Evolutionary conservation across 257 asterid species (phyloP).

Genomic region (Vinca minor): DNA sequence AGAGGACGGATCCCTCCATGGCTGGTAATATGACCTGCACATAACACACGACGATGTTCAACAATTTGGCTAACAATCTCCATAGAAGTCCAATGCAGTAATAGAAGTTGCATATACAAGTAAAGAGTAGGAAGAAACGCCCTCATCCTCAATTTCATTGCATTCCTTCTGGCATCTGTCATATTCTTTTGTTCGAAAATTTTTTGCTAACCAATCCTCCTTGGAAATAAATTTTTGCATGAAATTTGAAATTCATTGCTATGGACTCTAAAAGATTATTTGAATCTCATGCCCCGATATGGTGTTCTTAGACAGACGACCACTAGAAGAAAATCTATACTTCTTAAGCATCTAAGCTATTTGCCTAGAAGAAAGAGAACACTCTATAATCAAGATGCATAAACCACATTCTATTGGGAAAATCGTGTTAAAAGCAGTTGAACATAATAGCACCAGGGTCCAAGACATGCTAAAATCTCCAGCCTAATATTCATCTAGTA

Average conservation of each 20-base stretch:
- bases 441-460: background rate
- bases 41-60: slow-evolving; percentile 4
- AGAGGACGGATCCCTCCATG: slow-evolving; percentile 55
- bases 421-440: no score
- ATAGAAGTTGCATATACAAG: background rate
- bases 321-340: background rate
- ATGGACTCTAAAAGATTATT: background rate
- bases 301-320: no score
- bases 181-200: background rate
- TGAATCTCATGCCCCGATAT: background rate
- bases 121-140: background rate
- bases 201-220: background rate
- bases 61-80: background rate
- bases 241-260: background rate
- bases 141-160: background rate
- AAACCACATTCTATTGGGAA: no score
- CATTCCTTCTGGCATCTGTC: background rate
- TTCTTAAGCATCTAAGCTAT: background rate
- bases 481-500: background rate
- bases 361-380: background rate
- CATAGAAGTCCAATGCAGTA: slow-evolving; percentile 4
- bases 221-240: background rate
- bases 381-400: no score
- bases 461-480: background rate
- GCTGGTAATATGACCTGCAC: slow-evolving; percentile 69